phyloP scores from a whole-genome alignment of 306 rosid genomes.

The Vigna unguiculata region DNA sequence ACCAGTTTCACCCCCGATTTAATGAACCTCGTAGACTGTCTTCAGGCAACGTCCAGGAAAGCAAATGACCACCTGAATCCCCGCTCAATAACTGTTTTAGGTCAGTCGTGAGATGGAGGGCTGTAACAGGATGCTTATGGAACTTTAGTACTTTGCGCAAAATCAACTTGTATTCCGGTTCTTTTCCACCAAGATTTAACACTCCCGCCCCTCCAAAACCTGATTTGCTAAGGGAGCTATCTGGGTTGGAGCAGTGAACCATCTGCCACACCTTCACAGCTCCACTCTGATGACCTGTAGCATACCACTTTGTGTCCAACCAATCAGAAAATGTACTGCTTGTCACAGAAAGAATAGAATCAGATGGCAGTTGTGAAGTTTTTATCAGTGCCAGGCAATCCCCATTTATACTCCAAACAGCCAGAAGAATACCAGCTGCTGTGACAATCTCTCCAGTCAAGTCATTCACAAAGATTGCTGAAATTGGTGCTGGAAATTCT shows the following conservation, averaged over 20 bases:
- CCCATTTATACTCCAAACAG: conserved; percentile 96
- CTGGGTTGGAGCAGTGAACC: conserved; percentile 76
- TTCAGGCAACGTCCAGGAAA: conserved; percentile 89
- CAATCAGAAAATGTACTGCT: conserved; percentile 90
- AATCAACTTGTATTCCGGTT: conserved; percentile 79
- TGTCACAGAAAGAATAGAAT: conserved; percentile 89
- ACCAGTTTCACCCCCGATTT: conserved; percentile 70
- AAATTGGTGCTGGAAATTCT: conserved; percentile 84
- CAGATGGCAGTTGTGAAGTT: conserved; percentile 96
- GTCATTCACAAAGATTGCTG: conserved; percentile 91
- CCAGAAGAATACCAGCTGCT: conserved; percentile 94
- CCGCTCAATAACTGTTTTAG: conserved; percentile 92
- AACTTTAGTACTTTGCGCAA: conserved; percentile 82
- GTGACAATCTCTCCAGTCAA: conserved; percentile 95
- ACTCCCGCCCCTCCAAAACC: conserved; percentile 55
- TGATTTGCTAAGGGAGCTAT: conserved; percentile 65
- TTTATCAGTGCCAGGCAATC: conserved; percentile 94
- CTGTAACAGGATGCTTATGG: conserved; percentile 93
- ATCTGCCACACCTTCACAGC: conserved; percentile 98
- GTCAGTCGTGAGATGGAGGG: conserved; percentile 81
- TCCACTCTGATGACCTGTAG: conserved; percentile 99
- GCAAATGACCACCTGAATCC: conserved; percentile 85
- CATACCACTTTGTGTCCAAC: conserved; percentile 95
- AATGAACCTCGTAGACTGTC: conserved; percentile 78
- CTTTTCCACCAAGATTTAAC: conserved; percentile 61